A percentile compares a stretch with the other conserved stretches of the same genome.
Evolutionary conservation across 495 filamentous ascomycete species (phyloP).

Genomic region (Endocarpon pusillum): DNA sequence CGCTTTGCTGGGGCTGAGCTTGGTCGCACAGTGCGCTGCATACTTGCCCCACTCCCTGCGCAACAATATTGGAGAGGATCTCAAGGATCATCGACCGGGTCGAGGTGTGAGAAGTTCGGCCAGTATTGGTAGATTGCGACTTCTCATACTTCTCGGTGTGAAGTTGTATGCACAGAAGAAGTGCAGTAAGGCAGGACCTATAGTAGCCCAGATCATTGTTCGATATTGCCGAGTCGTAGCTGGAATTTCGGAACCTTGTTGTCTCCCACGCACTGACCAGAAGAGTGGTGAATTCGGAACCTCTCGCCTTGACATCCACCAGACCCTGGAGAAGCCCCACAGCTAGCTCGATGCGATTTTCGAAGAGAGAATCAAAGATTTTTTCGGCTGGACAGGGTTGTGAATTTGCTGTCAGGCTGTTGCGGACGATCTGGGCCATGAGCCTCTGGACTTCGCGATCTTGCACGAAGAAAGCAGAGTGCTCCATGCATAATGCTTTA

Average conservation of each 20-base stretch:
- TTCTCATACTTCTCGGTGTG: slow-evolving; percentile 14
- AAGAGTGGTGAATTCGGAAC: slow-evolving; percentile 41
- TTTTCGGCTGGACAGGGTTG: slow-evolving; percentile 45
- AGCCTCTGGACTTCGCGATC: slow-evolving; percentile 48
- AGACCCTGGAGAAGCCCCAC: slow-evolving; percentile 62
- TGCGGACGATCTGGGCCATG: slow-evolving; percentile 45
- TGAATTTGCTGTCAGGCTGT: slow-evolving; percentile 56
- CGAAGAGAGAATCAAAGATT: slow-evolving; percentile 54
- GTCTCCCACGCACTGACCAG: slow-evolving; percentile 50
- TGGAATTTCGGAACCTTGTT: slow-evolving; percentile 40
- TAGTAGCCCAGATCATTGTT: slow-evolving; percentile 54
- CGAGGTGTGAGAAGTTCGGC: too few relatives aligned
- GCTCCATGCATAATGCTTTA: slow-evolving; percentile 75
- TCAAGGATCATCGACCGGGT: slow-evolving; percentile 41
- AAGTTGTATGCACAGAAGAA: slow-evolving; percentile 66
- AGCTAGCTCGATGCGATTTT: slow-evolving; percentile 55
- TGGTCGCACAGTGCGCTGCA: slow-evolving; percentile 53
- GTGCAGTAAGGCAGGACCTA: slow-evolving; percentile 62
- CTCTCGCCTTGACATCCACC: slow-evolving; percentile 40
- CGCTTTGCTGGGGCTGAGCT: slow-evolving; percentile 29
- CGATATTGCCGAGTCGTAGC: slow-evolving; percentile 44
- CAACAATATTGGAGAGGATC: slow-evolving; percentile 60
- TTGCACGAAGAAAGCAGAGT: slow-evolving; percentile 48
- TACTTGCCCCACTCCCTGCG: slow-evolving; percentile 60
- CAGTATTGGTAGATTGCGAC: too few relatives aligned